Percentiles rank a stretch among this genome's conserved stretches.
These are phyloP conservation scores for Gaillardinia entomophila DNA, from an alignment of 805 yeast genomes.

Conservation along the genomic window DNA sequence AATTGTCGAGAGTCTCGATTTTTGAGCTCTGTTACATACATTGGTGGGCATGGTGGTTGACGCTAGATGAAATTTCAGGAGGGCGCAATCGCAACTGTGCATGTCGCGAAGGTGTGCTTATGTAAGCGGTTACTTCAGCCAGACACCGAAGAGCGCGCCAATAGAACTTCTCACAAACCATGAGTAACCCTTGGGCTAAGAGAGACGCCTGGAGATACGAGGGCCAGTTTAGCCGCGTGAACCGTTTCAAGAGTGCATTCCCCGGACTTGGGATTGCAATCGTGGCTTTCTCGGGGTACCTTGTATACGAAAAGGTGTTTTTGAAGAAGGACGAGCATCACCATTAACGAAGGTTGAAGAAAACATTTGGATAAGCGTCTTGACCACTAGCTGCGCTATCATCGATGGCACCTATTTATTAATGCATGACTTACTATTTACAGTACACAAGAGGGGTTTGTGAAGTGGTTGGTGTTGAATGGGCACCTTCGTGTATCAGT, in stretches of 20 bases:
- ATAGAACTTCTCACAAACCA: constrained; percentile 4
- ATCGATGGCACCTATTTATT: neutral
- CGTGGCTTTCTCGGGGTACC: constrained; percentile 65
- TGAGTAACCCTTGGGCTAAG: constrained; percentile 25
- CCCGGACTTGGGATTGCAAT: constrained; percentile 80
- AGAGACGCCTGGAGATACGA: constrained; percentile 92
- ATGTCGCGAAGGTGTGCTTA: neutral
- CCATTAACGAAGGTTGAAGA: constrained; percentile 14
- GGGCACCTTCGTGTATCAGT: too few species aligned
- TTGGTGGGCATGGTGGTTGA: neutral
- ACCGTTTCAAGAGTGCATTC: constrained; percentile 64
- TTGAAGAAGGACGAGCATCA: constrained; percentile 28
- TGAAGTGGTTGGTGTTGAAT: too few species aligned
- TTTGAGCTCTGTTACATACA: neutral
- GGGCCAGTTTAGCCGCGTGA: constrained; percentile 69
- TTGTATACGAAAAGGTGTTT: constrained; percentile 54
- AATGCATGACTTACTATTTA: neutral
- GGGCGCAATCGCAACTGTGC: neutral
- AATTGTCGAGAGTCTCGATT: too few species aligned
- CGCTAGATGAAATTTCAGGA: neutral
- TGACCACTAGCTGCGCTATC: neutral
- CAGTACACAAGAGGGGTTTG: too few species aligned
- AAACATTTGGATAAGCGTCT: constrained; percentile 14
- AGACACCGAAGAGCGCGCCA: neutral
- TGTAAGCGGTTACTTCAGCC: too few species aligned